Base-by-base conservation (phyloP, 1,139 yeast genomes). In the Yamadazyma friedrichii region DNA sequence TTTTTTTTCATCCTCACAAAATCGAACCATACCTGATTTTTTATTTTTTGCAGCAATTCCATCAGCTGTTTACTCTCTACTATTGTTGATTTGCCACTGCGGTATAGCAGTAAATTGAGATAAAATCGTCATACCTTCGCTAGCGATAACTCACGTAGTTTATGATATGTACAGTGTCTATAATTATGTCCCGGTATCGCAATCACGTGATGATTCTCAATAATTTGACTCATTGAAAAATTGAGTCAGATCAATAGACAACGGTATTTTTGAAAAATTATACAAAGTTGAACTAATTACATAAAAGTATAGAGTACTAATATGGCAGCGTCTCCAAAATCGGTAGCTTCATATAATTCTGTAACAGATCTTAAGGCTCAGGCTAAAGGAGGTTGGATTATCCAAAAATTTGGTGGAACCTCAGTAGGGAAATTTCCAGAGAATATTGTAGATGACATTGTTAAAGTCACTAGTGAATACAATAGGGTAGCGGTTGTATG, bases 351-450 rank as follows among this genome's bases (percentile, higher is more conserved):
- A 3, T 72, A 68, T 47, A 71, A 68, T 44, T 70, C 77, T 3
- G 74, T 72, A 30, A 57, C 67, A 33, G 78, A 72, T 48, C 58
- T 72, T 38, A 59, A 58, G 22, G 47, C 58, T 22, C 51, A 51
- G 17, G 41, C 51, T 24, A 41, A 50, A n/a, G 41, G 46, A 22
- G 81, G 81, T 15, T 91, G 98, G 97, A 67, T 93, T 16, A 86
- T 93, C 8, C 98, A 93, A 62, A 93, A 93, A 64, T 93, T 88
- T 56, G 98, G 98, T 33, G 98, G 98, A 40, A 93, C 98, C n/a
- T 84, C 95, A 35, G 96, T 93, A 30, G 98, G 98, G 25, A 93
- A 93, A 61, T 91, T 91, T 61, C 88, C 97, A 6, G 80, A 75
- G 41, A 78, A 83, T 49, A 93, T 93, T 41, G 91, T 89, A 13